These are phyloP conservation scores for Colletotrichum shisoi DNA, from an alignment of 2,329 filamentous ascomycete species.

Conservation along the genomic window DNA sequence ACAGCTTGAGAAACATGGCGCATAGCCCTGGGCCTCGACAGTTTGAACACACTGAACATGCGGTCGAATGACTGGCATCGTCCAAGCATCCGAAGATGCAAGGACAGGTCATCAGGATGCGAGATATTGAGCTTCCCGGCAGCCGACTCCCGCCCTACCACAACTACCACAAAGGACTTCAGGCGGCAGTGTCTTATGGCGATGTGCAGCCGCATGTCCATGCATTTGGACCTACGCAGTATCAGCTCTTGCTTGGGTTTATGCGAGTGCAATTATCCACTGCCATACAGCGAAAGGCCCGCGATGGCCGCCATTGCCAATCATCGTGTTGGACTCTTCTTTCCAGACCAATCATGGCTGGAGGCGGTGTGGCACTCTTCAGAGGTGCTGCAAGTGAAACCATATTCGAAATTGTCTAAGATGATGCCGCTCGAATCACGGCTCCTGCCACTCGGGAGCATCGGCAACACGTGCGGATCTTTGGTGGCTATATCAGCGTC, in stretches of 20 bases:
- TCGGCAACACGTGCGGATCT: background rate
- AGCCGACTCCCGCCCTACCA: background rate
- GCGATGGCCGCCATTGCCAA: background rate
- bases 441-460: background rate
- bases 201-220: background rate
- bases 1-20: background rate
- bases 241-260: background rate
- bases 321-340: conserved; percentile 3
- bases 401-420: background rate
- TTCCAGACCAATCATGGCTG: conserved; percentile 2
- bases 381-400: conserved; percentile 25
- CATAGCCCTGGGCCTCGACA: background rate
- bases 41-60: background rate
- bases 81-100: background rate
- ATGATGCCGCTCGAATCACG: background rate
- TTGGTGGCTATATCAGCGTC: conserved; percentile 17
- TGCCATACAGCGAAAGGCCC: conserved; percentile 15
- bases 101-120: too few relatives aligned
- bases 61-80: too few relatives aligned
- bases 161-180: background rate
- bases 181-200: background rate
- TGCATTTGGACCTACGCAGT: conserved; percentile 8
- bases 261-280: conserved; percentile 20
- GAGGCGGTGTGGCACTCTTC: conserved; percentile 32
- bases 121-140: background rate